These are phyloP conservation scores for Leccinellum albellum DNA, from an alignment of 768 basidiomycete species.

Conservation along the genomic window DNA sequence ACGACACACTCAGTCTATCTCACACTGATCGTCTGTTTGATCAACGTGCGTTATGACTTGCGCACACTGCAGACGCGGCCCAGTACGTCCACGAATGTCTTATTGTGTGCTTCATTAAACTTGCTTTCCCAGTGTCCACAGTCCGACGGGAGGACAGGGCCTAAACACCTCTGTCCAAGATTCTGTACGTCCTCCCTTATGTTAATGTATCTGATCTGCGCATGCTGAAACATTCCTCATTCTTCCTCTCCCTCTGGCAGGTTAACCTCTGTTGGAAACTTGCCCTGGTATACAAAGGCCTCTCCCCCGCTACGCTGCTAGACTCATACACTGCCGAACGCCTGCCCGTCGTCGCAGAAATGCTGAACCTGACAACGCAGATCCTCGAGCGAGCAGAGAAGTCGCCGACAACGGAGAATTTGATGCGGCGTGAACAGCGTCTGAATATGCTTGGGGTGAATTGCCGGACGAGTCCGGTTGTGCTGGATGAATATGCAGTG, in stretches of 20 bases:
- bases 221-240: background rate
- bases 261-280: constrained; percentile 45
- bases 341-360: constrained; percentile 42
- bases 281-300: constrained; percentile 37
- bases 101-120: background rate
- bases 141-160: constrained; percentile 29
- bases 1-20: background rate
- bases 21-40: background rate
- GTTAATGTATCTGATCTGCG: background rate
- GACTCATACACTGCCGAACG: constrained; percentile 43
- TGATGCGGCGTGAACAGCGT: background rate
- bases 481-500: constrained; percentile 33
- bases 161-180: constrained; percentile 39
- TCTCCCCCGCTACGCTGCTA: constrained; percentile 32
- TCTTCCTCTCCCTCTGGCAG: constrained; percentile 47
- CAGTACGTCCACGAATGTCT: constrained; percentile 26
- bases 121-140: constrained; percentile 17
- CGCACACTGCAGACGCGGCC: constrained; percentile 40
- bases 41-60: background rate
- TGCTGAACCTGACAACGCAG: constrained; percentile 38
- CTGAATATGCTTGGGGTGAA: constrained; percentile 33
- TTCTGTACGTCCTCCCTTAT: constrained; percentile 26
- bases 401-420: background rate
- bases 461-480: constrained; percentile 33
- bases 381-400: constrained; percentile 9